Conservation (phyloP, 192 early-diverging fungal species). For the Chytriomyces confervae region DNA sequence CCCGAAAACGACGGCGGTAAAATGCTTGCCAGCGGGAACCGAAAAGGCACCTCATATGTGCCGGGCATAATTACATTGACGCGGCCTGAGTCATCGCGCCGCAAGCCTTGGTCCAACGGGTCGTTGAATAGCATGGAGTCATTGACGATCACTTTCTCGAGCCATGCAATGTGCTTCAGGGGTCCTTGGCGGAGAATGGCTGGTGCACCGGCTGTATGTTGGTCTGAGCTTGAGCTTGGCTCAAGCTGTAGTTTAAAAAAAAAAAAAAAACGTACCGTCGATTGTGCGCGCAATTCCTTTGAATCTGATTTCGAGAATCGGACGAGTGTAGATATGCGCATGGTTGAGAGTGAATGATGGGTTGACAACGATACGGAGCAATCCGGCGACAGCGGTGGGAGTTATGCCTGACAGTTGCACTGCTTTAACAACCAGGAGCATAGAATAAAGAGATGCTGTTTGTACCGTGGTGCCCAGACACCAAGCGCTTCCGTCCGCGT, state of each 20-base stretch:
- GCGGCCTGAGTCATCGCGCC: neutral
- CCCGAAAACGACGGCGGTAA: slow-evolving; percentile 25
- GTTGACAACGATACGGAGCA: slow-evolving; percentile 11
- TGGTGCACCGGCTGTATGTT: neutral
- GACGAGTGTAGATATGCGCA: neutral
- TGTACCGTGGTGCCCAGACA: too few relatives aligned
- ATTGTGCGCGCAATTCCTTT: slow-evolving; percentile 10
- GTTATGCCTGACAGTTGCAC: neutral
- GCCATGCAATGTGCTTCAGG: neutral
- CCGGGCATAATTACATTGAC: slow-evolving; percentile 17
- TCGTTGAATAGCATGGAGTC: slow-evolving; percentile 9
- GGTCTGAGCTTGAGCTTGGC: neutral
- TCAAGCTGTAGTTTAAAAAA: neutral
- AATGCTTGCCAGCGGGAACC: slow-evolving; percentile 7
- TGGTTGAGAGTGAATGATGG: neutral
- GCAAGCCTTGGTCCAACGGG: slow-evolving; percentile 19
- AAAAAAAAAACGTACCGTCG: neutral
- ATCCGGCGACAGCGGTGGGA: slow-evolving; percentile 5
- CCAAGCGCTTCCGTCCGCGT: too few relatives aligned
- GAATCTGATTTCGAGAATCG: slow-evolving; percentile 7
- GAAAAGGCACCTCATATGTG: slow-evolving; percentile 31
- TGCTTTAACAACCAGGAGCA: too few relatives aligned
- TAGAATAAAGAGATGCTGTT: too few relatives aligned
- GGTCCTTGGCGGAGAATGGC: neutral
- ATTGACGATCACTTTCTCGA: neutral